A percentile compares a stretch with the other conserved stretches of the same genome.
phyloP scores from a whole-genome alignment of 345 rosid genomes.

The Eucalyptus sp. region DNA sequence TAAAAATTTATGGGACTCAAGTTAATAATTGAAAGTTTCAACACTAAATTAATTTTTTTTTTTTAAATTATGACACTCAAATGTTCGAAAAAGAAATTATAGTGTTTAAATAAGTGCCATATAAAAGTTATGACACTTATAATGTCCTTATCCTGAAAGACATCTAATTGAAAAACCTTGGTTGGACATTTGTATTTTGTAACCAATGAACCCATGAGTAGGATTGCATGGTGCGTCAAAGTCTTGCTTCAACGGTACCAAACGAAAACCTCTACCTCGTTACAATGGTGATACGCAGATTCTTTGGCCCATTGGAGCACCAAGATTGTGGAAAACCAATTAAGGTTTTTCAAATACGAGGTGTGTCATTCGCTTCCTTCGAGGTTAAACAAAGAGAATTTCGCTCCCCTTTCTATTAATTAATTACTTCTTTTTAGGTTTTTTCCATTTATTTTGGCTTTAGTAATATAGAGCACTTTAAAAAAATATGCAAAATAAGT shows the following conservation, averaged over 20 bases:
- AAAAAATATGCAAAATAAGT: background rate
- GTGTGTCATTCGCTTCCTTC: background rate
- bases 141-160: fast-evolving
- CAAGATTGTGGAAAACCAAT: background rate
- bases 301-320: background rate
- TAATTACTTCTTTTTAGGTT: background rate
- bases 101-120: fast-evolving
- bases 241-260: background rate
- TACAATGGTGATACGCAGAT: background rate
- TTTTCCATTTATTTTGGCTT: background rate
- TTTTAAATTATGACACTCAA: background rate
- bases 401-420: background rate
- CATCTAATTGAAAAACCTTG: background rate
- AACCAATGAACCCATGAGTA: background rate
- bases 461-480: background rate
- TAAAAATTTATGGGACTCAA: background rate
- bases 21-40: too few relatives aligned
- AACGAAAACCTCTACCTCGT: background rate
- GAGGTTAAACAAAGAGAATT: background rate
- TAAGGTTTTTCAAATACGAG: background rate
- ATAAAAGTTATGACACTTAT: background rate
- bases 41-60: too few relatives aligned
- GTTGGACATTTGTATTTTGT: background rate
- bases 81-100: too few relatives aligned
- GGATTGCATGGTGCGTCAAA: background rate